These are phyloP conservation scores for Multifurca ochricompacta DNA, from an alignment of 768 basidiomycete species.

Conservation along the genomic window DNA sequence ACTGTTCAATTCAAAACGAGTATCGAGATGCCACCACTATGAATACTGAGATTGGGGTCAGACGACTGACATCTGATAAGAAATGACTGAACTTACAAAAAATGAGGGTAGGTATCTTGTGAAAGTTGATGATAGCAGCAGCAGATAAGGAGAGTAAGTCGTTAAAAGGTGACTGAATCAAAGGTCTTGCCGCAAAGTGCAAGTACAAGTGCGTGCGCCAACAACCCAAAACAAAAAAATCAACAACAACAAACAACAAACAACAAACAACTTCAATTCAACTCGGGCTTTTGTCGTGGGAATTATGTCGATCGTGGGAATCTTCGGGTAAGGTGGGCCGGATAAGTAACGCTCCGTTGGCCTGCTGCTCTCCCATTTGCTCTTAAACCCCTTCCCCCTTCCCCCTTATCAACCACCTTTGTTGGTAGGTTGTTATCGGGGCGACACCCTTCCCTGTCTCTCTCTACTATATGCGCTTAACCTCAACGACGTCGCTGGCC, in stretches of 20 bases:
- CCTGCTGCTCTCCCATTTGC: neutral
- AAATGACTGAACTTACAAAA: neutral
- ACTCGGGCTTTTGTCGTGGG: no score
- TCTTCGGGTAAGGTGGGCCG: neutral
- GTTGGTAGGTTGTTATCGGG: conserved; percentile 7
- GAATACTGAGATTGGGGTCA: neutral
- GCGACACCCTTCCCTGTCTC: neutral
- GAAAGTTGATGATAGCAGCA: neutral
- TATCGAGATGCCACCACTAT: neutral
- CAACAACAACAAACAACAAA: no score
- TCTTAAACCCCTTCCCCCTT: no score
- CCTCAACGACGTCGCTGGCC: conserved; percentile 9
- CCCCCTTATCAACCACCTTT: conserved; percentile 15
- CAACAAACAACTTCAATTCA: no score
- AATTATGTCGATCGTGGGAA: conserved; percentile 5
- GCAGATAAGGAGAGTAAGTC: neutral
- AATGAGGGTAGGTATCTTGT: neutral
- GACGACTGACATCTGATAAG: neutral
- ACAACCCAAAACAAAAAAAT: no score
- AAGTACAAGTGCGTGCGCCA: no score
- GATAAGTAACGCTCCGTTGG: neutral
- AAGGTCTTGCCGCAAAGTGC: neutral
- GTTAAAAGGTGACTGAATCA: neutral
- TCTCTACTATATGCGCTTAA: conserved; percentile 15
- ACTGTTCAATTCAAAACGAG: neutral